Base-by-base conservation (phyloP, 768 basidiomycete species). In the Russula sp. region DNA sequence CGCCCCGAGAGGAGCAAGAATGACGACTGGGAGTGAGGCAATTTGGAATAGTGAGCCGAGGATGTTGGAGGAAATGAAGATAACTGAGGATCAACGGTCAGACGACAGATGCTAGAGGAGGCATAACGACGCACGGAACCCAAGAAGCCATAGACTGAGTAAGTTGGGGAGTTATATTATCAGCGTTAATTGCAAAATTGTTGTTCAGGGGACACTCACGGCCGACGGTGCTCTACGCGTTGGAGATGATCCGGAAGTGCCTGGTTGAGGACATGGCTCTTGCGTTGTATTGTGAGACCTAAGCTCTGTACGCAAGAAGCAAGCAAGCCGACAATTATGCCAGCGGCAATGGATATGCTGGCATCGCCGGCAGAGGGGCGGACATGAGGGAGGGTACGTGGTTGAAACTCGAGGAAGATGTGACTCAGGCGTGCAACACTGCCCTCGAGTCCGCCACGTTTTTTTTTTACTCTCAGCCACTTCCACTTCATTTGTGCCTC, bases 1-100 rank as follows among this genome's bases (percentile, higher is more conserved):
- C 0, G 94, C 94, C 13, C 94, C 94, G 5, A 98, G 81, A 0
- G 94, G 94, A 0, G 94, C 94, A 57, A 98, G 88, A 62, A 98
- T 92, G 64, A 96, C 94, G 67, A 98, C 92, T 3, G 94, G 94
- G 14, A 98, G 84, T 2, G 93, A 90, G 10, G 92, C 93, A 48
- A 98, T 92, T 77, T 96, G 94, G 69, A 96, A 89, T 42, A 95
- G 76, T 2, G 92, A 94, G 8, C 92, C 91, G 55, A 94, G 76
- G 63, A 95, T 77, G 75, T 97, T 97, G 57, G 93, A 92, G 34
- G 87, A 85, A 63, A 95, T 85, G 79, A 94, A 95, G 72, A 94
- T 84, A 59, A 79, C 79, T 79, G 69, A 16, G 51, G 38, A 46
- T 14, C 9, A 51, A 51, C 14, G 22, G 51, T 64, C 36, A 55